A percentile compares a stretch with the other conserved stretches of the same genome.
These are phyloP conservation scores for Phytophthora boehmeriae DNA, from an alignment of 352 stramenopile genomes.

Conservation along the genomic window DNA sequence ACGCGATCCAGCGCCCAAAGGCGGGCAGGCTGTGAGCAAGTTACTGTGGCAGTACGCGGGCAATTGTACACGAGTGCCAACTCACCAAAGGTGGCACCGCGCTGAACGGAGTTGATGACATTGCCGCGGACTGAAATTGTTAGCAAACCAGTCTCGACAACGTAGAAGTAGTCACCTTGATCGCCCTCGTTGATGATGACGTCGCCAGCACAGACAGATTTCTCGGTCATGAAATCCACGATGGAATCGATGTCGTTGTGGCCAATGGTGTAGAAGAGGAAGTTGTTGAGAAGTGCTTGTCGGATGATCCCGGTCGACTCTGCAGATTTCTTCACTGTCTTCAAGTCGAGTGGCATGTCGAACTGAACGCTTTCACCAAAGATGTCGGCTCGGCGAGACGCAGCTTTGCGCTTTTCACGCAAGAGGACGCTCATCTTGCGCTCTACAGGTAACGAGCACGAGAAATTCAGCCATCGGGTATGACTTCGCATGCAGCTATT, in stretches of 20 bases:
- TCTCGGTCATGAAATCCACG: conserved; percentile 59
- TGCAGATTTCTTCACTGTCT: conserved; percentile 44
- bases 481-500: neutral
- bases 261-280: conserved; percentile 71
- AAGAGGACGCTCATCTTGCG: conserved; percentile 65
- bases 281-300: conserved; percentile 67
- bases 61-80: conserved; percentile 96
- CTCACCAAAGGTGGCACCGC: conserved; percentile 93
- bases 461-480: conserved; percentile 5
- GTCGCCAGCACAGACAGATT: conserved; percentile 38
- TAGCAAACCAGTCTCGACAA: conserved; percentile 84
- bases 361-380: conserved; percentile 77
- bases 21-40: conserved; percentile 45
- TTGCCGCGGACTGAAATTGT: conserved; percentile 87
- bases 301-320: conserved; percentile 57
- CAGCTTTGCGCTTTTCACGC: conserved; percentile 68
- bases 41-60: conserved; percentile 92
- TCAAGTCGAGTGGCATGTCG: conserved; percentile 48
- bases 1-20: conserved; percentile 89
- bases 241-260: conserved; percentile 56
- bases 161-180: conserved; percentile 81
- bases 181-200: conserved; percentile 71
- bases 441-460: conserved; percentile 25
- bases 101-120: conserved; percentile 72
- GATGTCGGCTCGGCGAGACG: conserved; percentile 63